Percentiles rank a stretch among this genome's conserved stretches.
These are phyloP conservation scores for Syzygium oleosum DNA, from an alignment of 345 rosid species.

Conservation along the genomic window DNA sequence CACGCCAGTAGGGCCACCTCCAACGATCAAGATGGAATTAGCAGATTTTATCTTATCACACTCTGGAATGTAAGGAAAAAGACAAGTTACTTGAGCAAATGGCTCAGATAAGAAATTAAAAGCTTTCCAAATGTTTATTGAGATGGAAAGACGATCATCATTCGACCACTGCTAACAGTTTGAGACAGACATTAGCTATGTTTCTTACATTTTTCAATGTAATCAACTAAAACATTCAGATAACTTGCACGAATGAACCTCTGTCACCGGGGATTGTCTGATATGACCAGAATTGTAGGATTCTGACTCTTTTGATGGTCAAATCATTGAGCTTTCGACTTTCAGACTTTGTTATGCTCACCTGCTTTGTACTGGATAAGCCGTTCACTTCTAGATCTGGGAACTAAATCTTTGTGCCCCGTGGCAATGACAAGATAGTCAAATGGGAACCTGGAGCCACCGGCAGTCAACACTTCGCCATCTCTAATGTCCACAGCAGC, in stretches of 20 bases:
- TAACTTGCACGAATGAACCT: background rate
- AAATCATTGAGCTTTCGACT: background rate
- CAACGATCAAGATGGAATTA: conserved; percentile 22
- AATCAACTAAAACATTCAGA: background rate
- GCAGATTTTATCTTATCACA: conserved; percentile 24
- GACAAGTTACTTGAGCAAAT: background rate
- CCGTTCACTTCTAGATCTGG: conserved; percentile 20
- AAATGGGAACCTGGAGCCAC: conserved; percentile 15
- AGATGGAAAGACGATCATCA: background rate
- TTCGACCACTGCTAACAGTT: background rate
- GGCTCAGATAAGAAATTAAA: background rate
- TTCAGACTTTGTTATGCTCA: background rate
- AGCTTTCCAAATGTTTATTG: background rate
- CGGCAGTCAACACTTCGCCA: conserved; percentile 21
- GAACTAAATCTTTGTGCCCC: conserved; percentile 22
- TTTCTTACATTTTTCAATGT: background rate
- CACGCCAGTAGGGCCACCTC: conserved; percentile 43
- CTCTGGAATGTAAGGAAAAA: conserved; percentile 6
- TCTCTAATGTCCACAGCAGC: conserved; percentile 26
- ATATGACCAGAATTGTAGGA: background rate
- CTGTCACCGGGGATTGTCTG: background rate
- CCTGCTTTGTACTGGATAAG: conserved; percentile 24
- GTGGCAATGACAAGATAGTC: conserved; percentile 46
- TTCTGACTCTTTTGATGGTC: background rate
- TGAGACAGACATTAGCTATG: background rate